Evolutionary conservation across 1,284 basidiomycete genomes (phyloP).

Genomic region (Apiotrichum domesticum): DNA sequence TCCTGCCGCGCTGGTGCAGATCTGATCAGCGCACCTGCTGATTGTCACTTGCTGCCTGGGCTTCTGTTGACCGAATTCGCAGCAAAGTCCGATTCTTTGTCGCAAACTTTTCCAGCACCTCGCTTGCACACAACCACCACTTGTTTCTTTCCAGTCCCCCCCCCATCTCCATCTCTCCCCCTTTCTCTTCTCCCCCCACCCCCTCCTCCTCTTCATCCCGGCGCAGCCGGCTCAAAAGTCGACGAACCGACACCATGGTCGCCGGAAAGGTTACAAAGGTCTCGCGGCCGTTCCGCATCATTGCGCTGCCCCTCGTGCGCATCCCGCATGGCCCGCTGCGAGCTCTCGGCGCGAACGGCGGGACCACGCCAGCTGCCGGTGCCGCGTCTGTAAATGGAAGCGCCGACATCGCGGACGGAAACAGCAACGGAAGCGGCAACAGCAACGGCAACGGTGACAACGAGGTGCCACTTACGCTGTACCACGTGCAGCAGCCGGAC

Average conservation of each 20-base stretch:
- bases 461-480: constrained; percentile 16
- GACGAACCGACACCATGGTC: neutral
- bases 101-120: no score
- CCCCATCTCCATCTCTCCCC: no score
- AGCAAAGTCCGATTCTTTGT: no score
- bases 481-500: constrained; percentile 21
- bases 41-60: no score
- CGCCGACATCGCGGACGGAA: neutral
- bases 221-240: no score
- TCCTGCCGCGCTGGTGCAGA: no score
- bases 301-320: constrained; percentile 38
- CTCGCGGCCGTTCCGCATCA: constrained; percentile 33
- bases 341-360: neutral
- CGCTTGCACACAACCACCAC: no score
- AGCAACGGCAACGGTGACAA: neutral
- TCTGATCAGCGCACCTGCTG: no score
- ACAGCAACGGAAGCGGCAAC: neutral
- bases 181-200: no score
- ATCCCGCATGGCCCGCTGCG: constrained; percentile 24
- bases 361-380: constrained; percentile 1
- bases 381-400: constrained; percentile 7
- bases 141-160: no score
- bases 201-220: neutral
- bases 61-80: no score
- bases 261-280: neutral